Base-by-base conservation (phyloP, 345 rosid species). In the Sisymbrium irio region DNA sequence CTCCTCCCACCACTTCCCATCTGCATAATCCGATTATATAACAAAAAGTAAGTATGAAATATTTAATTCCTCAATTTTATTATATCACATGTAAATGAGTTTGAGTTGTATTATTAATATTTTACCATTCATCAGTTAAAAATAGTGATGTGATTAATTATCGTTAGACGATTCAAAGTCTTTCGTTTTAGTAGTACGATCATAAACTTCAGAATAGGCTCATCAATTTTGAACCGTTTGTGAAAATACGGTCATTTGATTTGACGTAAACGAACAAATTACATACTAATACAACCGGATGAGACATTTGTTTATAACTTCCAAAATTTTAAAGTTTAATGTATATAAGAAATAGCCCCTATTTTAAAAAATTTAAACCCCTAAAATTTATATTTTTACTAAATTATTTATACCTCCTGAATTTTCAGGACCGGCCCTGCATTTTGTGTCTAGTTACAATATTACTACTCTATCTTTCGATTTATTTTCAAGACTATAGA, bases 1-100 rank as follows among this genome's bases (percentile, higher is more conserved):
- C 79, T 6, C 82, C 65, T 36, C 89, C 95, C 81, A 81, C 83
- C 78, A 87, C 84, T 71, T 91, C 87, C 89, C 95, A 94, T 75
- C 98, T 94, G 77, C 82, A 71, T 44, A 63, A 36, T 46, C 54
- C 65, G 47, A 63, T 36, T 30, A 11, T 0, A 42, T 9, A 6
- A 14, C 56, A 62, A 37, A 18, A 71, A 36, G 3, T 22, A 3
- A 25, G 14, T 28, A 41, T 13, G 12, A 63, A 8, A 30, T 45
- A 35, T 40, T 40, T 51, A 8, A 0, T 62, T 44, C 5, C 12
- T 30, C 32, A 55, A 54, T 73, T 42, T 30, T 19, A 32, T 32
- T 36, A 50, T 47, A 62, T 62, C 69, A 49, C 40, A 72, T 50
- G 51, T 17, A 27, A 62, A 72, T 51, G 36, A 37, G 10, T 25